Conservation (phyloP, 345 rosid genomes). For the Eutrema heterophyllum region DNA sequence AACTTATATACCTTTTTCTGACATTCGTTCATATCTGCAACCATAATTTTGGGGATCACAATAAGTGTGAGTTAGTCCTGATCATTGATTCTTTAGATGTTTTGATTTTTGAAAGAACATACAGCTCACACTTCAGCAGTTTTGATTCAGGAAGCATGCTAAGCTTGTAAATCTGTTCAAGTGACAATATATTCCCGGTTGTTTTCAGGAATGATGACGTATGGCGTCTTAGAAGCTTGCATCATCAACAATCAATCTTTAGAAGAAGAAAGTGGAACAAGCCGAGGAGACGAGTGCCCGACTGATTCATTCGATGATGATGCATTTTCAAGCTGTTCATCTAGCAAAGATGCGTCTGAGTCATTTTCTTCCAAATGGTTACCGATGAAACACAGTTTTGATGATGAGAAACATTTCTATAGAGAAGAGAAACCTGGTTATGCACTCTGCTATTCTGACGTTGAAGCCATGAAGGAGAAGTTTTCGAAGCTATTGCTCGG, state of each 20-base stretch:
- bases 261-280: slow-evolving; percentile 75
- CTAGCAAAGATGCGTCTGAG: slow-evolving; percentile 79
- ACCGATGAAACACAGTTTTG: slow-evolving; percentile 37
- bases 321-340: slow-evolving; percentile 68
- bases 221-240: slow-evolving; percentile 77
- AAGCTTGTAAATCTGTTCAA: neutral
- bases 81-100: neutral
- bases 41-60: too few species aligned
- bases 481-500: slow-evolving; percentile 78
- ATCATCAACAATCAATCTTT: slow-evolving; percentile 70
- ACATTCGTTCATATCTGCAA: neutral
- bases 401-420: slow-evolving; percentile 43
- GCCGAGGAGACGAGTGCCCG: slow-evolving; percentile 68
- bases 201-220: slow-evolving; percentile 65
- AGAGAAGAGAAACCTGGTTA: slow-evolving; percentile 51
- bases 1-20: slow-evolving; percentile 17
- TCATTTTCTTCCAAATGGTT: slow-evolving; percentile 86
- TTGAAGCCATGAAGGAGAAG: slow-evolving; percentile 76
- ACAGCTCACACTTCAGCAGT: too few species aligned
- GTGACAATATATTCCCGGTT: neutral
- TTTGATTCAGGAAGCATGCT: neutral
- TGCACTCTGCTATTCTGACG: slow-evolving; percentile 41
- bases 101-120: neutral
- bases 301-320: slow-evolving; percentile 79
- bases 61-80: neutral